Evolutionary conservation across 306 rosid species (phyloP).

Genomic region (Cucumis hystrix): DNA sequence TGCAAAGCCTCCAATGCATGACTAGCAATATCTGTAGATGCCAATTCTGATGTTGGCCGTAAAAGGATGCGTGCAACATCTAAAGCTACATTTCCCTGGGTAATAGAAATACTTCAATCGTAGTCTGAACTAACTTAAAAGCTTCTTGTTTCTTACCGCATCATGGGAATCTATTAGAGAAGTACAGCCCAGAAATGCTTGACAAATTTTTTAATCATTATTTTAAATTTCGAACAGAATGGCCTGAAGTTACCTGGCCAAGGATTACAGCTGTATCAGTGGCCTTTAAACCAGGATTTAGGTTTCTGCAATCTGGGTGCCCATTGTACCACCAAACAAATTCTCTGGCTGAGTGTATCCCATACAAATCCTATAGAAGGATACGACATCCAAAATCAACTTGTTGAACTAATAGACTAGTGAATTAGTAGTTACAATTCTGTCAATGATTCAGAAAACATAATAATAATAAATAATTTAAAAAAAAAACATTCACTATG

Average conservation of each 20-base stretch:
- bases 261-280: constrained; percentile 78
- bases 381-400: not conserved
- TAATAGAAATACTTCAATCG: not conserved
- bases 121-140: not conserved
- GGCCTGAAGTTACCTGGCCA: constrained; percentile 60
- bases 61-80: constrained; percentile 84
- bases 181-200: not conserved
- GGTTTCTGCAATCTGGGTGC: constrained; percentile 71
- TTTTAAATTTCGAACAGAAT: not conserved
- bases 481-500: not conserved
- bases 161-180: not conserved
- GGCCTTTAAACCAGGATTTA: constrained; percentile 59
- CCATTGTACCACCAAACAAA: constrained; percentile 99
- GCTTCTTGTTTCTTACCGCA: not conserved
- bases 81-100: constrained; percentile 95
- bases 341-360: constrained; percentile 69
- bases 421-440: not conserved
- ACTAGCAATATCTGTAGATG: constrained; percentile 67
- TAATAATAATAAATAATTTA: too few species aligned
- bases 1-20: constrained; percentile 68
- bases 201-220: not conserved
- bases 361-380: constrained; percentile 39
- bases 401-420: not conserved
- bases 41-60: constrained; percentile 57
- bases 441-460: not conserved